phyloP scores from a whole-genome alignment of 2,329 filamentous ascomycete species.

The Scedosporium boydii region DNA sequence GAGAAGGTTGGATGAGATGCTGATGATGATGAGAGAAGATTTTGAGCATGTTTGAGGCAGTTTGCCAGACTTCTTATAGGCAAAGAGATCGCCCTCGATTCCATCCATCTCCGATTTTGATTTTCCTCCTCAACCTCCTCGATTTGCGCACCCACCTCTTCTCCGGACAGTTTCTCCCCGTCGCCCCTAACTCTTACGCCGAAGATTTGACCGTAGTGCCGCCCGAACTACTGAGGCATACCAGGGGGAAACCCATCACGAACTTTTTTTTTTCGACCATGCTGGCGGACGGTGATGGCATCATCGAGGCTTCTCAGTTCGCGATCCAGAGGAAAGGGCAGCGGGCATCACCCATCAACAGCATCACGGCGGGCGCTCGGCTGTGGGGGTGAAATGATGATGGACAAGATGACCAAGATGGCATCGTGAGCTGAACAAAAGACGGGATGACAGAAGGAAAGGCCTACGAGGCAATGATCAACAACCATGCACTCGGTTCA shows the following conservation, averaged over 20 bases:
- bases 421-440: not conserved
- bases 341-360: not conserved
- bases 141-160: not conserved
- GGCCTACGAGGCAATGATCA: not conserved
- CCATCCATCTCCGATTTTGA: not conserved
- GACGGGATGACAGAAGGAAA: not conserved
- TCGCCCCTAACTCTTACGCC: not conserved
- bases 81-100: not conserved
- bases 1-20: not conserved
- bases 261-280: not conserved
- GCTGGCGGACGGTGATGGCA: not conserved
- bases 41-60: conserved; percentile 1
- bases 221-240: not conserved
- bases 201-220: not conserved
- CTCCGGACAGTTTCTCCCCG: not conserved
- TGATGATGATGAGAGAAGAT: not conserved
- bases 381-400: not conserved
- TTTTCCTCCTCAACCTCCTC: not conserved
- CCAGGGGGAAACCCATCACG: not conserved
- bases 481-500: not conserved
- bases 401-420: not conserved
- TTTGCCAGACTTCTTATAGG: not conserved
- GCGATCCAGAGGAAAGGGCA: not conserved
- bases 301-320: not conserved
- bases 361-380: not conserved